Evolutionary conservation across 108 stramenopile genomes (phyloP), one percentile per base, ranked within the genome.

Genomic region (Epipyxis sp.): DNA sequence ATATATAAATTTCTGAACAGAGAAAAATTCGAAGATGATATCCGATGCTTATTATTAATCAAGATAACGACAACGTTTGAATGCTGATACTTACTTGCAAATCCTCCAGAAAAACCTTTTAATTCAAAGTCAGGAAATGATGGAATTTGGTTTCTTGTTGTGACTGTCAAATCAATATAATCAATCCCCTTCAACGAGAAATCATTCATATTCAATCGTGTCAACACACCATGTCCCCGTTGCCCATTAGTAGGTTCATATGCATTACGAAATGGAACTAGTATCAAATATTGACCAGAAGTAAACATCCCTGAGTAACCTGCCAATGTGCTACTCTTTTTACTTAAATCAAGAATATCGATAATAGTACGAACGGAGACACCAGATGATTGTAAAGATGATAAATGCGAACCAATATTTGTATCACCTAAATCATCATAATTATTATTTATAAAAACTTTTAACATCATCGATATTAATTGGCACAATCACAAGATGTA

Each of bases 91-190:
- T 37, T 68, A 68, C 65, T 43, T 0, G 82, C 79, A 59, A 85
- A 85, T 0, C 86, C 86, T 32, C 46, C 50, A 1, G 71, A 57
- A 59, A 82, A 87, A 27, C 86, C 86, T 40, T 84, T 57, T 32
- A 87, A 79, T 29, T 85, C 59, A 1, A 72, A 77, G 44, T 86
- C 84, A 40, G 83, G 77, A 20, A 80, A 57, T 50, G 79, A 80
- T 1, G 86, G 86, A 40, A 84, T 77, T 79, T 87, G 85, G 71
- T 83, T 80, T n/a, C 86, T 79, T 0, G 80, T 80, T 29, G 79
- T 81, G 25, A 27, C 76, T 46, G 79, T 59, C 1, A 85, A 34
- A 69, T 87, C 86, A 6, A 87, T 37, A 34, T 77, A 76, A 0
- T 40, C 58, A 34, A 87, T 78, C 20, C 82, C 85, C 2, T 37